Base-by-base conservation (phyloP, 192 early-diverging fungal species). In the Kickxella alabastrina region DNA sequence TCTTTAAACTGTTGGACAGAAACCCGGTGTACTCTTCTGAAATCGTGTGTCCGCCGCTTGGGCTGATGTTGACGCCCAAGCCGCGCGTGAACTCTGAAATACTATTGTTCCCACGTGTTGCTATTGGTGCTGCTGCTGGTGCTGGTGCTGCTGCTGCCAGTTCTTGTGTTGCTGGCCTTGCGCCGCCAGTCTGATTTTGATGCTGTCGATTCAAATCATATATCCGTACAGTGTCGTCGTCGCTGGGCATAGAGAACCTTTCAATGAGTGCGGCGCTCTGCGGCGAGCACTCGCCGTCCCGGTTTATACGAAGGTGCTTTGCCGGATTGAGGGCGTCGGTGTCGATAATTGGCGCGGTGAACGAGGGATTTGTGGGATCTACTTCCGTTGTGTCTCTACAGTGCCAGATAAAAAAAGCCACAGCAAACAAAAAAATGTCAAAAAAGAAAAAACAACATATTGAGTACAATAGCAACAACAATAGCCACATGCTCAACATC, bases 221-320 rank as follows among this genome's bases (percentile, higher is more conserved):
- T n/a, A n/a, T n/a, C n/a, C n/a, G n/a, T n/a, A n/a, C n/a, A n/a
- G n/a, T n/a, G n/a, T n/a, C n/a, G n/a, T n/a, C n/a, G n/a, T n/a
- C n/a, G n/a, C n/a, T n/a, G n/a, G n/a, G n/a, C n/a, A n/a, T n/a
- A n/a, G 69, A 57, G 43, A 62, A 66, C 40, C 53, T 56, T n/a
- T 59, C 70, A 10, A 56, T 59, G 23, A 74, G 59, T 6, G 70
- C 70, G 6, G 58, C 59, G 47, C 70, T 74, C 38, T 62, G 59
- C 10, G 70, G 70, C 21, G 70, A 74, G 40, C 63, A 48, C n/a
- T 62, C 65, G 22, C 49, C 46, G 3, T 36, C 44, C 2, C 31
- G 27, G 2, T 17, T 28, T 1, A 46, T 15, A 17, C 44, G 44
- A 1, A 15, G 27, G 25, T 28, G 24, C 31, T 46, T 46, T 17